Conservation (phyloP, 768 basidiomycete genomes). For the Boletellus ananiceps region DNA sequence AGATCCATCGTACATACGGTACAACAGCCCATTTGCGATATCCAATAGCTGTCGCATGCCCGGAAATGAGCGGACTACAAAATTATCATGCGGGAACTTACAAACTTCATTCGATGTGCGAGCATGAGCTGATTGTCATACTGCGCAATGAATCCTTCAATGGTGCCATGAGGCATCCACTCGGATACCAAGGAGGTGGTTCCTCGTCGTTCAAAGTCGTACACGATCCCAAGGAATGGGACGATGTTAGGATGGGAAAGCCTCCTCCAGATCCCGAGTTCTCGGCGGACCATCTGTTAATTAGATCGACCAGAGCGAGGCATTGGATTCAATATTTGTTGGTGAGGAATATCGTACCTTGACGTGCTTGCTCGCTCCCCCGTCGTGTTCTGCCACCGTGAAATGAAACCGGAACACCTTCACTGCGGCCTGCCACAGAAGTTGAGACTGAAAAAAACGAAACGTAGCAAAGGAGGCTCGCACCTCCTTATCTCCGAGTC, state of each 20-base stretch:
- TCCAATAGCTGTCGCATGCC: conserved; percentile 11
- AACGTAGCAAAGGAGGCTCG: background rate
- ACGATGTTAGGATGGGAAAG: conserved; percentile 22
- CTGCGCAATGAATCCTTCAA: conserved; percentile 16
- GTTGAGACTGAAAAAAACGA: background rate
- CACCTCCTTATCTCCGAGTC: background rate
- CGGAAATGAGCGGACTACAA: conserved; percentile 20
- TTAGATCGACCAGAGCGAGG: background rate
- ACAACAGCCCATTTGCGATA: conserved; percentile 8
- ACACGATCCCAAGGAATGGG: conserved; percentile 18
- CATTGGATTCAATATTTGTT: background rate
- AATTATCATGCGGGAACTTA: conserved; percentile 2
- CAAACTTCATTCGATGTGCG: background rate
- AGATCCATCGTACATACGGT: background rate
- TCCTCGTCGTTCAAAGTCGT: conserved; percentile 19
- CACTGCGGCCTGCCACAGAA: conserved; percentile 7
- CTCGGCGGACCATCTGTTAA: conserved; percentile 17
- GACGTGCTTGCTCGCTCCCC: background rate
- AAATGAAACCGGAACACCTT: conserved; percentile 11
- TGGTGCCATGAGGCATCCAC: conserved; percentile 26
- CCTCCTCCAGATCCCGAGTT: conserved; percentile 23
- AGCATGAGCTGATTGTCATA: background rate
- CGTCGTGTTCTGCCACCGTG: conserved; percentile 4
- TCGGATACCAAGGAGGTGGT: conserved; percentile 24
- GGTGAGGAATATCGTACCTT: background rate